Evolutionary conservation across 2,329 filamentous ascomycete genomes (phyloP).

Genomic region (Fusarium abutilonis): DNA sequence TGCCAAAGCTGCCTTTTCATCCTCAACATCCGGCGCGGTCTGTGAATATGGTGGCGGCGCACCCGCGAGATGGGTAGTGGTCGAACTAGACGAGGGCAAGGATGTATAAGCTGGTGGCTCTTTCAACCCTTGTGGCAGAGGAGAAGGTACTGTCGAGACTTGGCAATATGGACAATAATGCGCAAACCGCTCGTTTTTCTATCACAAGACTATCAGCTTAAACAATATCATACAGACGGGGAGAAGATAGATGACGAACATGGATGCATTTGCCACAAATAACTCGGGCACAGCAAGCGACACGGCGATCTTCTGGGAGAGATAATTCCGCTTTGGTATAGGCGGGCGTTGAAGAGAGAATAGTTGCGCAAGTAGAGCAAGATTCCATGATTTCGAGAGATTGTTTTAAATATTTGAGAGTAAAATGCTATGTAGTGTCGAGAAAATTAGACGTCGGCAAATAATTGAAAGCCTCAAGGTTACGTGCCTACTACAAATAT

Average conservation of each 20-base stretch:
- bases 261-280: conserved; percentile 78
- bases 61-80: conserved; percentile 37
- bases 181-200: conserved; percentile 74
- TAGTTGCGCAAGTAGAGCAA: conserved; percentile 76
- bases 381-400: conserved; percentile 51
- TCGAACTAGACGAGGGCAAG: conserved; percentile 45
- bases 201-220: conserved; percentile 20
- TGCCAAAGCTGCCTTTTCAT: conserved; percentile 42
- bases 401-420: conserved; percentile 8
- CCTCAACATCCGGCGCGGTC: conserved; percentile 6
- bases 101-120: conserved; percentile 73
- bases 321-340: conserved; percentile 66
- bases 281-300: conserved; percentile 74
- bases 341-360: conserved; percentile 65
- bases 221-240: not conserved
- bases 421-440: not conserved
- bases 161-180: conserved; percentile 80
- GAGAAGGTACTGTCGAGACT: conserved; percentile 68
- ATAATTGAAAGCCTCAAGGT: conserved; percentile 9
- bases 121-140: conserved; percentile 69
- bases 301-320: conserved; percentile 65
- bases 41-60: conserved; percentile 55
- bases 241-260: conserved; percentile 53
- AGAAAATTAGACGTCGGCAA: conserved; percentile 8
- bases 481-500: conserved; percentile 1